These are phyloP conservation scores for Benincasa hispida DNA, from an alignment of 306 rosid genomes.

Conservation along the genomic window DNA sequence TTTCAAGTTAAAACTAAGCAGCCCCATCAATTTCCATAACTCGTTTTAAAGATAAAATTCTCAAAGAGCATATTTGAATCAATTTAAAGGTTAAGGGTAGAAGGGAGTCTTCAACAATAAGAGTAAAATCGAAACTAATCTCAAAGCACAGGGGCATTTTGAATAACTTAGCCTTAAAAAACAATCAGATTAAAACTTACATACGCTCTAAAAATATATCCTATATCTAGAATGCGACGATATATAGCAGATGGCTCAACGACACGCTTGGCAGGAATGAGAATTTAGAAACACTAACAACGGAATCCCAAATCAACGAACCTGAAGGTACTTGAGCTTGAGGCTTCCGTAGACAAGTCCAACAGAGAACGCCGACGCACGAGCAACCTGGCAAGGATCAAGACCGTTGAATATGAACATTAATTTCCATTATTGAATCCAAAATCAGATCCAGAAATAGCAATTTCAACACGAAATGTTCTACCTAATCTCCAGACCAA, in stretches of 20 bases:
- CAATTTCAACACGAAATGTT: not conserved
- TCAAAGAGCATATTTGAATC: not conserved
- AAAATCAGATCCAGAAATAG: not conserved
- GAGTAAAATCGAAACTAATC: not conserved
- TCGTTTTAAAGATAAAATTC: not conserved
- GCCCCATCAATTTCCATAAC: not conserved
- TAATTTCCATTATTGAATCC: not conserved
- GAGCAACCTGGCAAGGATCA: constrained; percentile 56
- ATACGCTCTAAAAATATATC: not conserved
- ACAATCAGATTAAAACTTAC: not conserved
- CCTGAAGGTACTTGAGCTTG: constrained; percentile 75
- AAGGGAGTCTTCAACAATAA: not conserved
- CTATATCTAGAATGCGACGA: not conserved
- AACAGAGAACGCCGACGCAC: constrained; percentile 73
- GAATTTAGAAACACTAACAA: too few species aligned
- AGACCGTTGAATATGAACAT: not conserved
- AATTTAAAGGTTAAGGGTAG: not conserved
- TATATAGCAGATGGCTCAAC: not conserved
- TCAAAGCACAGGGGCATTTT: not conserved
- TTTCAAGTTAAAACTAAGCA: not conserved
- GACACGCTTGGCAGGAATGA: not conserved
- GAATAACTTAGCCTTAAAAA: not conserved
- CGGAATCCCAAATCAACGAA: not conserved
- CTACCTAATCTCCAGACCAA: not conserved
- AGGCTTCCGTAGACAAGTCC: constrained; percentile 80